Base-by-base conservation (phyloP, 148 eudicot species). In the Fagopyrum tataricum region DNA sequence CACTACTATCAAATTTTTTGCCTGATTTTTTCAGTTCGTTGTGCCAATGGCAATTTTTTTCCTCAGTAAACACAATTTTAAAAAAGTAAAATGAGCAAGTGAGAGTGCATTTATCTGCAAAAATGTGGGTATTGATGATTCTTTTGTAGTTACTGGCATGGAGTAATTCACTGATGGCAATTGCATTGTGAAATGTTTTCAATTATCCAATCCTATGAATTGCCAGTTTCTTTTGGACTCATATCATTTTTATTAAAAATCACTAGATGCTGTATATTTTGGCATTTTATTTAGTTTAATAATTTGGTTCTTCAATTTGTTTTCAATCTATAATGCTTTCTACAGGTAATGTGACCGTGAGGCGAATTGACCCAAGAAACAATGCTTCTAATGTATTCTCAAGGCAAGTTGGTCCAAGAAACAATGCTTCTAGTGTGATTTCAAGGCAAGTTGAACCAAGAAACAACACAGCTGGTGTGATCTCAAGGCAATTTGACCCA, bases 351-450 rank as follows among this genome's bases (percentile, higher is more conserved):
- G 49, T 46, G 49, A 46, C 13, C 13, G 49, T 46, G 49, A 46
- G 49, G 49, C 49, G 13, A 46, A n/a, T 62, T 18, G 13, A 62
- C 37, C 67, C 3, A 37, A 21, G 71, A 44, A 37, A 40, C 21
- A 46, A 46, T 42, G 41, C 41, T 76, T 79, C 79, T 73, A 55
- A 72, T 21, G 17, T 43, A 12, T 7, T 13, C 10, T 13, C 13
- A 44, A 81, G 74, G 79, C 73, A 55, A 73, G 76, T 74, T 73
- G 84, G 76, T 69, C 77, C 53, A 48, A 68, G 73, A 73, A 74
- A 46, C 76, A 77, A 40, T 72, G 49, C 49, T 10, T 12, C 49
- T 46, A 13, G 13, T 46, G 49, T 46, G 49, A 46, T 46, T 8
- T 10, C 3, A 12, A 46, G 49, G 49, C 49, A 46, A 46, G 9